These are phyloP conservation scores for Trypanosoma grayi DNA, from an alignment of 208 protist genomes.

Conservation along the genomic window DNA sequence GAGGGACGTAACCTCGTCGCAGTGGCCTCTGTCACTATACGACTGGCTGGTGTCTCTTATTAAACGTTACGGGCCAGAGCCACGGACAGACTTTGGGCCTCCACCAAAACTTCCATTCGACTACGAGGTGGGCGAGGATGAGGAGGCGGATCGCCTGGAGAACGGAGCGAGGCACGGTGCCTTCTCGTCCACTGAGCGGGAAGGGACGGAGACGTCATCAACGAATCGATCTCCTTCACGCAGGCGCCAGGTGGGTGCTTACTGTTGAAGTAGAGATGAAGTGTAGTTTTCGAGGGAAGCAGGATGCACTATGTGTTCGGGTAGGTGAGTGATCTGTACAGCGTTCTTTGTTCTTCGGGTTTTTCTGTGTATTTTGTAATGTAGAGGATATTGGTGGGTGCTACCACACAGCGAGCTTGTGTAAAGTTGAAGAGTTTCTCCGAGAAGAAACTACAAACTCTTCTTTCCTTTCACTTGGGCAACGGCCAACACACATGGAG, in stretches of 20 bases:
- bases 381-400: no score
- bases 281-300: no score
- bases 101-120: slow-evolving; percentile 53
- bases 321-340: no score
- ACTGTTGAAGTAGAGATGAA: background rate
- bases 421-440: no score
- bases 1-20: slow-evolving; percentile 59
- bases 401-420: no score
- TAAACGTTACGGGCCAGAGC: slow-evolving; percentile 46
- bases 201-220: background rate
- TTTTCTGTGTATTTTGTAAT: no score
- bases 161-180: background rate
- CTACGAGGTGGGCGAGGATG: slow-evolving; percentile 7
- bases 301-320: no score
- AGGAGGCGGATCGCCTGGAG: background rate
- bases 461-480: no score
- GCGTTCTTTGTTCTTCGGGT: no score
- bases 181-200: background rate
- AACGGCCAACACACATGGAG: no score
- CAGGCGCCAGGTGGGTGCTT: background rate
- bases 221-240: background rate
- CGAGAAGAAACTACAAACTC: no score
- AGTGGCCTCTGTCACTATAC: slow-evolving; percentile 59
- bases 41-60: slow-evolving; percentile 60
- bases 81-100: slow-evolving; percentile 29